These are phyloP conservation scores for Rhinocladiella similis DNA, from an alignment of 2,329 filamentous ascomycete genomes.

Conservation along the genomic window DNA sequence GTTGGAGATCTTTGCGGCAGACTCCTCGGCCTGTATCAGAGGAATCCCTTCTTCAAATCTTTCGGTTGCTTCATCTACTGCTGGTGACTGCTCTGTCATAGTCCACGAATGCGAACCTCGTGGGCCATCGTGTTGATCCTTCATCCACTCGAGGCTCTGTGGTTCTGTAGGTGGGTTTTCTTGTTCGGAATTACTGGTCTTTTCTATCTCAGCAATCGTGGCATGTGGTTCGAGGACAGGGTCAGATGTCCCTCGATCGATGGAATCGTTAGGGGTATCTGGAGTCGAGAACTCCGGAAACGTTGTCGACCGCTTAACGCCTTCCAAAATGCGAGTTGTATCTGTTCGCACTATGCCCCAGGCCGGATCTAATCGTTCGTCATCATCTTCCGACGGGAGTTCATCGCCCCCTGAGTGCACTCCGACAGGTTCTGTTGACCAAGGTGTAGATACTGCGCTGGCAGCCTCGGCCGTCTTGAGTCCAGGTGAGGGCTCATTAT, in stretches of 20 bases:
- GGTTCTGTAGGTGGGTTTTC: conserved; percentile 3
- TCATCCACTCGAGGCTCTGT: conserved; percentile 5
- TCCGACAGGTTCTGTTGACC: conserved; percentile 1
- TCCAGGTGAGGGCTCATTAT: too few species aligned
- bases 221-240: background rate
- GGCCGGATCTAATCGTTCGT: conserved; percentile 28
- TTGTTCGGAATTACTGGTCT: background rate
- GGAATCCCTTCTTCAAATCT: conserved; percentile 30
- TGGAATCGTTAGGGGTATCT: background rate
- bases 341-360: conserved; percentile 28
- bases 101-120: conserved; percentile 15
- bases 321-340: conserved; percentile 23
- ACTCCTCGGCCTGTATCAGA: conserved; percentile 17
- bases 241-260: too few species aligned
- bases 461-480: background rate
- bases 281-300: conserved; percentile 22
- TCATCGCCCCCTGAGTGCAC: conserved; percentile 14
- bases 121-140: conserved; percentile 7
- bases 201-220: background rate
- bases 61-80: conserved; percentile 10
- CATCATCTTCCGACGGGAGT: conserved; percentile 22
- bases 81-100: conserved; percentile 9
- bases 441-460: background rate
- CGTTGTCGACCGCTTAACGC: conserved; percentile 25
- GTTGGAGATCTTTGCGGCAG: background rate